phyloP scores from a whole-genome alignment of 176 grass and related monocot genomes.

The Hordeum vulgare region MorexV3_pseudomolecules_assembly NC_058522.1:57936413-57936912 shows the following conservation, averaged over 20 bases:
- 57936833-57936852: neutral
- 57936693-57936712: neutral
- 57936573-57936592: no score
- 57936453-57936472: neutral
- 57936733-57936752: neutral
- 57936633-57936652: neutral
- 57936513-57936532: no score
- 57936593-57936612: no score
- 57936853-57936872: neutral
- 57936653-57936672: neutral
- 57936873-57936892: no score
- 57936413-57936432: neutral
- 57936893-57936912: no score
- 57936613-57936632: neutral
- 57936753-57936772: no score
- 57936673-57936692: neutral
- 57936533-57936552: no score
- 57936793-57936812: neutral
- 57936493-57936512: neutral
- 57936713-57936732: neutral
- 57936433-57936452: neutral
- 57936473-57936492: neutral
- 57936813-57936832: neutral
- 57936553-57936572: no score
- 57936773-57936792: neutral